A percentile compares a stretch with the other conserved stretches of the same genome.
phyloP scores from a whole-genome alignment of 2,329 filamentous ascomycete species.

The Fusarium incarnatum region DNA sequence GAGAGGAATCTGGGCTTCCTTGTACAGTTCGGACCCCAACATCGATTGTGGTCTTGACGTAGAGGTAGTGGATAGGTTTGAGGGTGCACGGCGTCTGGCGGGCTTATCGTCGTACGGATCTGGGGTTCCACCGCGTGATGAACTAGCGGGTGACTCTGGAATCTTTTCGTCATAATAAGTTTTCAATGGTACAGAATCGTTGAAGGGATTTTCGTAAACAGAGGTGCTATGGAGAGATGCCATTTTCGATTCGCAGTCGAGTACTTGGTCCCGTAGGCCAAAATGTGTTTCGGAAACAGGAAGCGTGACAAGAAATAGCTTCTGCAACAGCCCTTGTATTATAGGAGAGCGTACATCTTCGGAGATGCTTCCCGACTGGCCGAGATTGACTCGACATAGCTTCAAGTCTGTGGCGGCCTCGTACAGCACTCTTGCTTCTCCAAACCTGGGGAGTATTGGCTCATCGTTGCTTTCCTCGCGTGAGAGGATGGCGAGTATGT shows the following conservation, averaged over 20 bases:
- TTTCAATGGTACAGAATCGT: neutral
- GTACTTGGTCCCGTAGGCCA: neutral
- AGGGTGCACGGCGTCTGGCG: neutral
- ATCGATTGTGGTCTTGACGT: neutral
- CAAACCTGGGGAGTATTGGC: neutral
- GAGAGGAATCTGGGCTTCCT: neutral
- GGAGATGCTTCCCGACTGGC: neutral
- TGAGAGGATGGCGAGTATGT: neutral
- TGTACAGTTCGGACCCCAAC: neutral
- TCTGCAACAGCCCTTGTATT: neutral
- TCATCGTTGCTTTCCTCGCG: neutral
- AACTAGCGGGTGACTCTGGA: neutral
- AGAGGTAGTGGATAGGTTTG: neutral
- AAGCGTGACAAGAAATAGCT: neutral
- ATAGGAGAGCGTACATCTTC: neutral
- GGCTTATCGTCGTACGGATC: neutral
- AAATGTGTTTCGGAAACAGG: neutral
- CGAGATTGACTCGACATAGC: neutral
- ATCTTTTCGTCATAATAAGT: neutral
- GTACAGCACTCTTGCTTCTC: neutral
- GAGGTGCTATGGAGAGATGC: neutral
- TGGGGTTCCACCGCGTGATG: neutral
- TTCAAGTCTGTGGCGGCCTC: neutral
- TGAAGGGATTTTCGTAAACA: neutral
- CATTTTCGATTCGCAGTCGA: neutral